Conservation (phyloP, 805 yeast genomes). For the Kuraishia hungarica region DNA sequence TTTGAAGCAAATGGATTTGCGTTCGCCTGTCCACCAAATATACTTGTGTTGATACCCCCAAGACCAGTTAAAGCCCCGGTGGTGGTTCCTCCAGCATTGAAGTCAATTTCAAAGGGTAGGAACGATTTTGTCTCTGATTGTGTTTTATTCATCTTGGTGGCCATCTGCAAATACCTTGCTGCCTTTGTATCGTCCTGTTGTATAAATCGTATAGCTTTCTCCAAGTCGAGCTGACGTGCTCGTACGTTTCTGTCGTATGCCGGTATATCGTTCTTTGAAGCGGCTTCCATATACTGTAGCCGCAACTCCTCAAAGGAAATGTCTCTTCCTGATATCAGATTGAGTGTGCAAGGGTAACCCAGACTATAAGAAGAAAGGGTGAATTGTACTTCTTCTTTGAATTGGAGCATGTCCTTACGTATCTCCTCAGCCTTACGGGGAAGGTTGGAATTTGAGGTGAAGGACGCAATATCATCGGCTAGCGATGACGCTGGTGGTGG, state of each 20-base stretch:
- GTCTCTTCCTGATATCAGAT: constrained; percentile 43
- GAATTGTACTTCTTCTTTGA: constrained; percentile 22
- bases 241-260: constrained; percentile 31
- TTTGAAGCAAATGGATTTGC: constrained; percentile 15
- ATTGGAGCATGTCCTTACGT: constrained; percentile 10
- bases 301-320: constrained; percentile 46
- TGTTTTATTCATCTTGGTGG: constrained; percentile 22
- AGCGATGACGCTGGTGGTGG: neutral
- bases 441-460: constrained; percentile 9
- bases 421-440: constrained; percentile 4
- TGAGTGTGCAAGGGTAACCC: constrained; percentile 37
- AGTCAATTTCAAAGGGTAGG: constrained; percentile 7
- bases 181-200: constrained; percentile 36
- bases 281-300: constrained; percentile 35
- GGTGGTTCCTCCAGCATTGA: constrained; percentile 6
- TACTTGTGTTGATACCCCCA: neutral
- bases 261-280: constrained; percentile 22
- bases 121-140: constrained; percentile 4
- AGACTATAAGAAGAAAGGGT: constrained; percentile 38
- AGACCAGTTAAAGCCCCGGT: constrained; percentile 10
- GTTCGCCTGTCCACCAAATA: constrained; percentile 4
- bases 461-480: neutral
- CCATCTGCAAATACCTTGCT: constrained; percentile 46
- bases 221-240: constrained; percentile 39
- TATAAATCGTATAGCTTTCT: constrained; percentile 28